Conservation (phyloP, 2,329 filamentous ascomycete genomes). For the Dothideomycetidae sp. region DNA sequence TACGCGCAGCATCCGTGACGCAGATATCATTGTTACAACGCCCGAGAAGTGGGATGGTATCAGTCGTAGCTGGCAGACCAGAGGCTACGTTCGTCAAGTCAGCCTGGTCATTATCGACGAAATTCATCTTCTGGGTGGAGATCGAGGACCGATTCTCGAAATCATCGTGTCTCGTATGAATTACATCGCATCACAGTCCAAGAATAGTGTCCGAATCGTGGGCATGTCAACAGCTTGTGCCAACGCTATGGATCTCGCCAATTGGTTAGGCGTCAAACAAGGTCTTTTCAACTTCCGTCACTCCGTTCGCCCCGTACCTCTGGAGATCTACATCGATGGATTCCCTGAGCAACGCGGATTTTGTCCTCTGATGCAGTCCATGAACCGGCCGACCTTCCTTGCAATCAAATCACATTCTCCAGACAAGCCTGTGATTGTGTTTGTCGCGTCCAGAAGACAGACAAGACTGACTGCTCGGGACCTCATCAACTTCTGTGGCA, state of each 20-base stretch:
- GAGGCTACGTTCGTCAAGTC: conserved; percentile 89
- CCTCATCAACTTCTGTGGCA: conserved; percentile 90
- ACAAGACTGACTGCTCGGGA: conserved; percentile 92
- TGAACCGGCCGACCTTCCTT: conserved; percentile 94
- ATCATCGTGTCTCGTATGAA: conserved; percentile 95
- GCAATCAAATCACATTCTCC: conserved; percentile 95
- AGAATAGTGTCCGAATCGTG: conserved; percentile 73
- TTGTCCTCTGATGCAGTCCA: conserved; percentile 95
- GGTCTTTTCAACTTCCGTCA: conserved; percentile 94
- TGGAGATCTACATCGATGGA: conserved; percentile 94
- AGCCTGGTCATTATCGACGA: conserved; percentile 96
- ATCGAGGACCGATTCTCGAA: conserved; percentile 92
- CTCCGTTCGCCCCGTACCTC: conserved; percentile 85
- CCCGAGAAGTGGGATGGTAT: conserved; percentile 99
- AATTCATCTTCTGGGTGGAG: conserved; percentile 91
- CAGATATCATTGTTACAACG: conserved; percentile 95
- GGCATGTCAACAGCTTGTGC: conserved; percentile 99
- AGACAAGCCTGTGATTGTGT: conserved; percentile 93
- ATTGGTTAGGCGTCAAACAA: conserved; percentile 94
- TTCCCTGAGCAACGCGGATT: conserved; percentile 93
- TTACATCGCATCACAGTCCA: conserved; percentile 90
- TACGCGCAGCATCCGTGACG: conserved; percentile 84
- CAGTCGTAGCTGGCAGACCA: conserved; percentile 94
- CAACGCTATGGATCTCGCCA: conserved; percentile 83
- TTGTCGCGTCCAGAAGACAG: conserved; percentile 88